These are phyloP conservation scores for Arachis stenosperma DNA, from an alignment of 306 rosid species.

Conservation along the genomic window DNA sequence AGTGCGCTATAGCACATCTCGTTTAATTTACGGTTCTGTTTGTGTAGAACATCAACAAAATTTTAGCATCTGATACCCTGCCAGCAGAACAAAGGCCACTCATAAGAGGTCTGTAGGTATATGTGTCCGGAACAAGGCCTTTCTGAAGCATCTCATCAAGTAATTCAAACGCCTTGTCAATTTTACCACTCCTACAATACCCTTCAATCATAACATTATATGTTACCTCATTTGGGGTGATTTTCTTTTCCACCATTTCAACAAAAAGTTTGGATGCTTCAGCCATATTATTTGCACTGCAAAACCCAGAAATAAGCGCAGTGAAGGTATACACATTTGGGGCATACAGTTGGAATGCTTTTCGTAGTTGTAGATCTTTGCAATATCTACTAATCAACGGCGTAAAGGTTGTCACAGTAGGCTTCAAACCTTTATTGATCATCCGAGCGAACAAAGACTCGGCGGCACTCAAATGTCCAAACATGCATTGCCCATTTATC, in stretches of 20 bases:
- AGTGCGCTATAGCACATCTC: slow-evolving; percentile 89
- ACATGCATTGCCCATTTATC: slow-evolving; percentile 82
- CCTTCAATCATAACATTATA: slow-evolving; percentile 93
- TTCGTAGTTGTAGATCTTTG: slow-evolving; percentile 57
- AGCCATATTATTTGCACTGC: slow-evolving; percentile 57
- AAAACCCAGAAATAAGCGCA: slow-evolving; percentile 83
- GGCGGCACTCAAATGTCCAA: slow-evolving; percentile 64
- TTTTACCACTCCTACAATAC: slow-evolving; percentile 62
- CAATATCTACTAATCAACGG: slow-evolving; percentile 73
- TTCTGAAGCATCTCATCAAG: slow-evolving; percentile 70
- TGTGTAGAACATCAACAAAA: slow-evolving; percentile 72
- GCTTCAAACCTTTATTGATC: slow-evolving; percentile 66
- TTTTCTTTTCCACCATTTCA: slow-evolving; percentile 66
- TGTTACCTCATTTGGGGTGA: slow-evolving; percentile 85
- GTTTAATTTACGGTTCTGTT: slow-evolving; percentile 58
- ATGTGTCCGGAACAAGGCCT: slow-evolving; percentile 82
- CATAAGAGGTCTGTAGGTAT: slow-evolving; percentile 77
- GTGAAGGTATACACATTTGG: slow-evolving; percentile 75
- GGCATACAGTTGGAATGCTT: slow-evolving; percentile 63
- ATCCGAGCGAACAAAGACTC: slow-evolving; percentile 59
- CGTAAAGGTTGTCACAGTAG: slow-evolving; percentile 75
- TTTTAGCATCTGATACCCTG: slow-evolving; percentile 80
- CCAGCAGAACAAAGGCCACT: slow-evolving; percentile 78
- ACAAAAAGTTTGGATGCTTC: slow-evolving; percentile 70
- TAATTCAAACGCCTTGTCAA: slow-evolving; percentile 74